Base-by-base conservation (phyloP, 768 basidiomycete species). In the Nidularia pulvinata region DNA sequence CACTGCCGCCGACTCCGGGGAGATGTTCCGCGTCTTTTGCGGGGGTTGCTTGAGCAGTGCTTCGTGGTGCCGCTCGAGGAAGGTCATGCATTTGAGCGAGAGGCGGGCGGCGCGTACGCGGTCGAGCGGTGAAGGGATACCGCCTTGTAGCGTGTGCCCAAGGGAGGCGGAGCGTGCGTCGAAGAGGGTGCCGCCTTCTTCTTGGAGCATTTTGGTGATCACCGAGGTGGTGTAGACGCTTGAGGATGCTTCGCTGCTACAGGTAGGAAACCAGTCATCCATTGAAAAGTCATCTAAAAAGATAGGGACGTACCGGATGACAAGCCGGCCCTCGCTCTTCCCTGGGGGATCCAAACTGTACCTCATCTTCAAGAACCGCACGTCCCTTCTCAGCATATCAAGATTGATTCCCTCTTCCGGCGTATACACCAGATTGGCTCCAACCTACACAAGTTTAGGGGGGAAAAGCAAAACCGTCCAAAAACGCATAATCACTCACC, bases 131-230 rank as follows among this genome's bases (percentile, higher is more conserved):
- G 96, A 97, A 4, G 97, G 97, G 14, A 93, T 86, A 2, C 95
- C 95, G 6, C 97, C 97, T 64, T 99, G 97, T 2, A 99, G 75
- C 4, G 95, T 98, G 73, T 99, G 97, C 13, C 97, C 97, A 16
- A 99, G 84, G 1, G 93, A 90, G n/a, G 96, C 97, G 16, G 86
- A 91, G 47, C 97, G 89, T 16, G 97, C 86, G 72, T 99, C 97
- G 65, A 98, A 99, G 22, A 98, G 77, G 5, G 78, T 57, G 25
- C 87, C 87, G n/a, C 97, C 97, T 70, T 98, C 96, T 66, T 97
- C 96, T 63, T 89, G 88, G 70, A 98, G 73, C 79, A 99, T 97
- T 69, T 91, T 91, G 55, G 89, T 95, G 60, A 99, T 82, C 51
- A 97, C 82, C 6, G 93, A 86, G 6, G 95, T 95, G 11, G 89